Base-by-base conservation (phyloP, 2,329 filamentous ascomycete genomes). In the Talaromyces sp. region DNA sequence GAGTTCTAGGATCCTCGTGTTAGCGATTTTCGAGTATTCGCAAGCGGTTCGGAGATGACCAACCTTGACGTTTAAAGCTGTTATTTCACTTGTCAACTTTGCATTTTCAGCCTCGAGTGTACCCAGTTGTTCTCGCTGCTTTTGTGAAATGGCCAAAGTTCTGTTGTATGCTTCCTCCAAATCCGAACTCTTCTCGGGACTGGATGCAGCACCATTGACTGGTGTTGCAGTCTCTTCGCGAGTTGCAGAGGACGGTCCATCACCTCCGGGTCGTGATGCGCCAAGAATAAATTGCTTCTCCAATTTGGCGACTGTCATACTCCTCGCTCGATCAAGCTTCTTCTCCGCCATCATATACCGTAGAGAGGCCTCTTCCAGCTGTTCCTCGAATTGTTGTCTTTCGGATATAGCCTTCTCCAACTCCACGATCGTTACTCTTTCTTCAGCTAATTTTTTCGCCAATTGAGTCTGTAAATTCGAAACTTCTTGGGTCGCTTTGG, bases 341-440 rank as follows among this genome's bases (percentile, higher is more conserved):
- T 96, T 96, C 75, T 99, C 95, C 0, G 95, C 95, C 68, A 96
- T 91, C 80, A 98, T 91, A 72, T 96, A 98, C 67, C 95, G 86
- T 64, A 96, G 82, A 5, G 92, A 96, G 16, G 93, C 95, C 37
- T 86, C 88, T 72, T 98, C 93, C 21, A 98, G 82, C 66, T 93
- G 89, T 70, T 95, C 90, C 54, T 91, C 91, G 3, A 96, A 82
- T 68, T 91, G 87, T 60, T 96, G 89, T 70, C 95, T 96, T 70
- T 97, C 92, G 6, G 85, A 82, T 56, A 86, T 83, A 12, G 93
- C 80, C 60, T 88, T 85, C 67, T 96, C 91, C 58, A 96, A 77
- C 72, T 93, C 90, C 40, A 89, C 83, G 11, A 90, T 81, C 68
- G 91, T 88, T 61, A 88, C 87, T 73, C 98, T 99, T 73, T 98